A percentile compares a stretch with the other conserved stretches of the same genome.
These are phyloP conservation scores for Lithocarpus polystachyus DNA, from an alignment of 306 rosid genomes.

Conservation along the genomic window DNA sequence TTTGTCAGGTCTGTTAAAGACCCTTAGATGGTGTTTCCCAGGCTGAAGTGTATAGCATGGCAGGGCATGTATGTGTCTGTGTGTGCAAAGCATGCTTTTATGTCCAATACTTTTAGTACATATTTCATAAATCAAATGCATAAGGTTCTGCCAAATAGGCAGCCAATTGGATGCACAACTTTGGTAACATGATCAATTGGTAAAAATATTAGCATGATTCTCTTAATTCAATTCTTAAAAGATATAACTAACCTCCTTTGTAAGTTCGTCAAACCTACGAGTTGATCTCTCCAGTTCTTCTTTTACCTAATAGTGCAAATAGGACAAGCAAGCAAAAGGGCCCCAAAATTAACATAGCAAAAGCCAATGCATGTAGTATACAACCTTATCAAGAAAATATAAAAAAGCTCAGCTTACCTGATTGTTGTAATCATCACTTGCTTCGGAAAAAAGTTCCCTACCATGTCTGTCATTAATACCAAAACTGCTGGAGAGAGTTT, in stretches of 20 bases:
- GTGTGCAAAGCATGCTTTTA: constrained; percentile 4
- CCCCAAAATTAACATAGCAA: not conserved
- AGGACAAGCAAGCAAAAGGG: constrained; percentile 11
- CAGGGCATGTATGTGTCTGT: constrained; percentile 1
- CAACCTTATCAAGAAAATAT: constrained; percentile 23
- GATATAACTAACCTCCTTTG: constrained; percentile 61
- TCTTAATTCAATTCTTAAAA: constrained; percentile 12
- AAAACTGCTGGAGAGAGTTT: constrained; percentile 42
- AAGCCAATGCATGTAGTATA: constrained; percentile 4
- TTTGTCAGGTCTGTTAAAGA: constrained; percentile 7
- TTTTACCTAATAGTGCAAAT: constrained; percentile 42
- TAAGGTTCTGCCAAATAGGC: not conserved
- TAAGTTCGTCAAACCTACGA: constrained; percentile 50
- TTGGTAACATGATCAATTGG: not conserved
- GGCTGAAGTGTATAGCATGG: constrained; percentile 7
- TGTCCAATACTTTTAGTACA: not conserved
- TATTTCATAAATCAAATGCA: not conserved
- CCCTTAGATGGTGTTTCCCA: not conserved
- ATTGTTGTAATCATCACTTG: constrained; percentile 36
- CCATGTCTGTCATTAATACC: constrained; percentile 27
- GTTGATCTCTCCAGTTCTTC: constrained; percentile 63
- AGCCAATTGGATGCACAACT: not conserved
- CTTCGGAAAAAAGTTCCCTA: constrained; percentile 53
- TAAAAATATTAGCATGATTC: constrained; percentile 1
- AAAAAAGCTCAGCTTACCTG: constrained; percentile 41